Evolutionary conservation across 345 rosid genomes (phyloP).

Genomic region (Garcia nutans): DNA sequence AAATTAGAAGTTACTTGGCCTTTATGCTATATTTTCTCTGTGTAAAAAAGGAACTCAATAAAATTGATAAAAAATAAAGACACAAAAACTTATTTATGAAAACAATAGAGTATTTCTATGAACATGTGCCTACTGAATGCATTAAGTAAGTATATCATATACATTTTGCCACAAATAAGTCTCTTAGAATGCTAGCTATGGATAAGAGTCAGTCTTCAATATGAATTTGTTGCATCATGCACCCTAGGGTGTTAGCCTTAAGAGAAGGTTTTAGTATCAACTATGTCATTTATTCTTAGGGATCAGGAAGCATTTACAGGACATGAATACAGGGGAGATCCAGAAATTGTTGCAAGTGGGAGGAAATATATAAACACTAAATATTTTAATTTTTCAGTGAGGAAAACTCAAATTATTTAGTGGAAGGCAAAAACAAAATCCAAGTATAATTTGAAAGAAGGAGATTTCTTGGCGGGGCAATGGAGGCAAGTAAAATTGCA

Average conservation of each 20-base stretch:
- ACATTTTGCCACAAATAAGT: slow-evolving; percentile 6
- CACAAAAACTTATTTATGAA: background rate
- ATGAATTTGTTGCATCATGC: background rate
- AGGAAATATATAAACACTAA: no score
- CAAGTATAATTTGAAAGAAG: no score
- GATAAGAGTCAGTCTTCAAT: background rate
- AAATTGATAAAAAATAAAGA: background rate
- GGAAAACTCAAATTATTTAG: no score
- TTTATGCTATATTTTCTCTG: background rate
- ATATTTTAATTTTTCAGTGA: no score
- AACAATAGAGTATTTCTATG: background rate
- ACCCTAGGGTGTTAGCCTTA: background rate
- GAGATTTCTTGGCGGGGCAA: no score
- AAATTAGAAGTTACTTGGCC: background rate
- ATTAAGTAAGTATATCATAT: background rate
- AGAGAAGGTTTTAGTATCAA: background rate
- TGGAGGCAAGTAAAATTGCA: no score
- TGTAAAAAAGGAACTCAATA: background rate
- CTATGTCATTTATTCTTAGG: background rate
- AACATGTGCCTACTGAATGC: background rate
- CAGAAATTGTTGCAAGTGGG: no score
- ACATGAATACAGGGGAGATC: no score
- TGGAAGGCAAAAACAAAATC: no score
- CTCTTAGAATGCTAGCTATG: slow-evolving; percentile 4
- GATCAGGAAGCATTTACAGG: no score